Conservation (phyloP, 495 filamentous ascomycete species). For the Aspergillus nanangensis region DNA sequence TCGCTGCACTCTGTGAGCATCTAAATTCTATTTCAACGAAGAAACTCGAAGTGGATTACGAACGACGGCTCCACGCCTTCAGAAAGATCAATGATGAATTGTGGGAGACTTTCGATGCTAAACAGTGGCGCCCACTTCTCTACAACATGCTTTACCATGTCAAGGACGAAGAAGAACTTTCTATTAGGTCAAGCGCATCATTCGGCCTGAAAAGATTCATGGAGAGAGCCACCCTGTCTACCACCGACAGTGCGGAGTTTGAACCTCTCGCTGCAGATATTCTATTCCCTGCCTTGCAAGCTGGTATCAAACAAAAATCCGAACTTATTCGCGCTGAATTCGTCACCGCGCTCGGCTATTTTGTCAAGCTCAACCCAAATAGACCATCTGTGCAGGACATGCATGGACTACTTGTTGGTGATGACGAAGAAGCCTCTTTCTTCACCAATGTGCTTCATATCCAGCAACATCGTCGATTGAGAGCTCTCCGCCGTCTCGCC, state of each 20-base stretch:
- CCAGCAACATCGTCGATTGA: slow-evolving; percentile 80
- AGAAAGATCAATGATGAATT: slow-evolving; percentile 58
- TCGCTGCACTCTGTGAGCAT: slow-evolving; percentile 68
- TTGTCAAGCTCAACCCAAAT: slow-evolving; percentile 64
- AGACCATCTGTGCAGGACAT: slow-evolving; percentile 73
- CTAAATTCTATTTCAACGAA: slow-evolving; percentile 70
- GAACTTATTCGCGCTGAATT: slow-evolving; percentile 84
- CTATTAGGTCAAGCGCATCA: slow-evolving; percentile 79
- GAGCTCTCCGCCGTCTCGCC: slow-evolving; percentile 74
- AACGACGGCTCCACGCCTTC: slow-evolving; percentile 74
- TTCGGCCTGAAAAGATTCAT: slow-evolving; percentile 79
- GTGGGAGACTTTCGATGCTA: slow-evolving; percentile 53
- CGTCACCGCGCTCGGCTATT: slow-evolving; percentile 67
- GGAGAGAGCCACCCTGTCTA: slow-evolving; percentile 44
- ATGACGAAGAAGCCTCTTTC: slow-evolving; percentile 87
- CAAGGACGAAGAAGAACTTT: slow-evolving; percentile 80
- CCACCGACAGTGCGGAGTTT: slow-evolving; percentile 32
- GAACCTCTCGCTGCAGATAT: slow-evolving; percentile 53
- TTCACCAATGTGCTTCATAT: slow-evolving; percentile 91
- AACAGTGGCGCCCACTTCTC: slow-evolving; percentile 85
- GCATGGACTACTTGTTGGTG: slow-evolving; percentile 62
- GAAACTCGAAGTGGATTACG: slow-evolving; percentile 80
- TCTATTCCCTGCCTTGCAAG: slow-evolving; percentile 70
- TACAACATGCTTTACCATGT: slow-evolving; percentile 89
- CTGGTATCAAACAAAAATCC: slow-evolving; percentile 67